Evolutionary conservation across 176 grass and related monocot genomes (phyloP), one percentile per base, ranked within the genome.

Genomic region (Eragrostis curvula): DNA sequence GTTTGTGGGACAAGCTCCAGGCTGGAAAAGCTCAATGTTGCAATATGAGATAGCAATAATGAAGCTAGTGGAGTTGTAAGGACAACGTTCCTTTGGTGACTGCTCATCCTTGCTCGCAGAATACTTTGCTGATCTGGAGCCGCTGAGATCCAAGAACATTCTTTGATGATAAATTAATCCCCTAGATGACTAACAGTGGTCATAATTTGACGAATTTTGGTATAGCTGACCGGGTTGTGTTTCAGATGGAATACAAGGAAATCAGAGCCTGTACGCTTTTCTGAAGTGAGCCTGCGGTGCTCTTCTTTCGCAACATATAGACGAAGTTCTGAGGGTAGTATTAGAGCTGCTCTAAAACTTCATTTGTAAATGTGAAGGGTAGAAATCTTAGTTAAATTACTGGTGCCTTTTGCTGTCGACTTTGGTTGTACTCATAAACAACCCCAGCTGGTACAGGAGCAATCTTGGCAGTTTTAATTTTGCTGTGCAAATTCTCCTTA

Each of bases 1-100:
- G 95, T 91, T 75, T 98, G 88, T 98, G 95, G 95, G 88, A 95
- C 78, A 98, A 98, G 75, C 76, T 98, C 59, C 86, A 85, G 77
- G 57, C 84, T 43, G 90, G 95, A 42, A 91, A 71, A 79, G 87
- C 94, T 13, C 83, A 88, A 36, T 97, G 94, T 55, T 97, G 94
- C 86, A 94, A 95, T 68, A 94, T 94, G 95, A 90, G 92, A 93
- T 98, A 89, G 87, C 74, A 75, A n/a, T 20, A 50, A 53, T 64
- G 50, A 45, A 79, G 10, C 14, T 53, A 74, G 59, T 72, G 40
- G 11, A 29, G 24, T 63, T 63, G 25, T 32, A 30, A 30, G 74
- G 32, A 53, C 23, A 50, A n/a, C 14, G 8, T 40, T 70, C 68
- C 7, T 44, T 5, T 47, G n/a, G 67, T 84, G 75, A 27, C 78